Percentiles rank a stretch among this genome's conserved stretches.
Evolutionary conservation across 805 yeast species (phyloP).

Genomic region (Nakazawaea populi): DNA sequence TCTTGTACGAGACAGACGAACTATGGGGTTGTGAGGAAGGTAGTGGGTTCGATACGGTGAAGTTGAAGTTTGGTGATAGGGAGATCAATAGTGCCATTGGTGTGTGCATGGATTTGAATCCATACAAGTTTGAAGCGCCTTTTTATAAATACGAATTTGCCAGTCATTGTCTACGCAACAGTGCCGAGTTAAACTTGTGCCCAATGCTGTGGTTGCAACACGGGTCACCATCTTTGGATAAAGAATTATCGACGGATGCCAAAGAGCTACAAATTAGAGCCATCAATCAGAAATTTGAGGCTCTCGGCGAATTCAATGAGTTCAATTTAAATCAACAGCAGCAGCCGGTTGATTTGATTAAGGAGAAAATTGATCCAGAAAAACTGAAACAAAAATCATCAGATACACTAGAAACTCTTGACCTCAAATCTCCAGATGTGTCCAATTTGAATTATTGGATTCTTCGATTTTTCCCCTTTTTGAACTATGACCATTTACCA

Average conservation of each 20-base stretch:
- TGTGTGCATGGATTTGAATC: conserved; percentile 92
- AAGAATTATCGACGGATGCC: conserved; percentile 17
- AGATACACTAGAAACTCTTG: conserved; percentile 3
- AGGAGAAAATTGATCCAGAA: not conserved
- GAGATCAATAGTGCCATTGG: conserved; percentile 55
- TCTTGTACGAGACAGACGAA: conserved; percentile 74
- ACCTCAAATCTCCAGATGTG: conserved; percentile 30
- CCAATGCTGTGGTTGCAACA: conserved; percentile 86
- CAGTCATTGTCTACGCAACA: conserved; percentile 36
- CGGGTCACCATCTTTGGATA: conserved; percentile 31
- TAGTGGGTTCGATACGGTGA: conserved; percentile 47
- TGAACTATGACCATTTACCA: conserved; percentile 28
- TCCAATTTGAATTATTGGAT: conserved; percentile 70
- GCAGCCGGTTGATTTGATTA: not conserved
- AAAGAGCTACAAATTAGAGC: conserved; percentile 12
- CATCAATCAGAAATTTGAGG: not conserved
- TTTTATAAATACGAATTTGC: conserved; percentile 73
- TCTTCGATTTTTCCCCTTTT: conserved; percentile 58
- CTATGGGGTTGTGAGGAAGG: conserved; percentile 81
- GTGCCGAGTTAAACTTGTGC: conserved; percentile 53
- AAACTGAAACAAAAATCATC: not conserved
- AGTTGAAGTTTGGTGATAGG: conserved; percentile 27
- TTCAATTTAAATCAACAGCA: conserved; percentile 17
- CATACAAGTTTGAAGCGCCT: conserved; percentile 78
- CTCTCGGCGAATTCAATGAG: not conserved